These are phyloP conservation scores for Austroboletus rostrupii DNA, from an alignment of 1,284 basidiomycete species.

Conservation along the genomic window DNA sequence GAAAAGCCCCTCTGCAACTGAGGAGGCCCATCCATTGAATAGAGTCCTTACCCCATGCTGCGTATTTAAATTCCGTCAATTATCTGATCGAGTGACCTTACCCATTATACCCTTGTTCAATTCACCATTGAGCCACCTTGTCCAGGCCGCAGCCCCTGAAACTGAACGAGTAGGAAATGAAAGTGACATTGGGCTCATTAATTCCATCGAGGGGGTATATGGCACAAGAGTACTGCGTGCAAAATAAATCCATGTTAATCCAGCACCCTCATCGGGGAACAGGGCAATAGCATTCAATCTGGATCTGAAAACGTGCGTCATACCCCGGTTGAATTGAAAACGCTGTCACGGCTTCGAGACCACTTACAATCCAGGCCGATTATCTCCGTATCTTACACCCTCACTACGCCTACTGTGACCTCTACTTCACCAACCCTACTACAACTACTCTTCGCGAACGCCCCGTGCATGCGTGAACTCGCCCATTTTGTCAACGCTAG, in stretches of 20 bases:
- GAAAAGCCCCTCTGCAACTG: constrained; percentile 16
- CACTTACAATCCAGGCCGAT: constrained; percentile 10
- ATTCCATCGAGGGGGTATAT: constrained; percentile 11
- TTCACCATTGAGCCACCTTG: too few relatives aligned
- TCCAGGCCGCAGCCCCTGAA: too few relatives aligned
- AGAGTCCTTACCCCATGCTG: not conserved
- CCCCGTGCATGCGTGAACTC: constrained; percentile 55
- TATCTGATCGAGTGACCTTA: constrained; percentile 17
- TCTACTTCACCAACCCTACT: constrained; percentile 34
- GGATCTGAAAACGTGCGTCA: not conserved
- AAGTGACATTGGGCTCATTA: not conserved
- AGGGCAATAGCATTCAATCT: not conserved
- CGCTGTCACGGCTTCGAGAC: not conserved
- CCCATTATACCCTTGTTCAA: not conserved
- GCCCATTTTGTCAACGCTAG: constrained; percentile 70
- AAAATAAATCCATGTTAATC: constrained; percentile 1
- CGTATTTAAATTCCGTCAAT: constrained; percentile 1
- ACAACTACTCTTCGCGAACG: constrained; percentile 33
- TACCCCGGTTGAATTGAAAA: not conserved
- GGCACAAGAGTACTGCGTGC: constrained; percentile 5
- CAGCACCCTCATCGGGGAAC: not conserved
- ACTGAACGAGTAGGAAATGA: too few relatives aligned
- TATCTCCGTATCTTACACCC: constrained; percentile 21
- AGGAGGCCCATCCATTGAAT: constrained; percentile 8
- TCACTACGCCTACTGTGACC: constrained; percentile 49